Evolutionary conservation across 495 filamentous ascomycete genomes (phyloP).

Genomic region (Tuber borchii): DNA sequence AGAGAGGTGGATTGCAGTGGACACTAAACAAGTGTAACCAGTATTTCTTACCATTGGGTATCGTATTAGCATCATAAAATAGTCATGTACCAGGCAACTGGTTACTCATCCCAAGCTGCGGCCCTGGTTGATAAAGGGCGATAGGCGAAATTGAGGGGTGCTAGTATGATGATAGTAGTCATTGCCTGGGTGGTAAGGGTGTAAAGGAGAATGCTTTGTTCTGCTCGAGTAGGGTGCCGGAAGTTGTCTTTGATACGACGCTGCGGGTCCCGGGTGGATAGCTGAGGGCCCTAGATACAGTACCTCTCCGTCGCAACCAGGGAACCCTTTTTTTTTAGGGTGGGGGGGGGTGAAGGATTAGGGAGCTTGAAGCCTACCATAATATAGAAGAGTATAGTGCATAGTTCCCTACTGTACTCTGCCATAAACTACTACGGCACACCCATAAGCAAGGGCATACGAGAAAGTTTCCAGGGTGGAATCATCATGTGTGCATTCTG

Average conservation of each 20-base stretch:
- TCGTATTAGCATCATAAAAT: background rate
- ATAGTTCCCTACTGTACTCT: background rate
- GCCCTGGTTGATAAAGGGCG: background rate
- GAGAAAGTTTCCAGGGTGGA: background rate
- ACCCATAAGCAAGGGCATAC: background rate
- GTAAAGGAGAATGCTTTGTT: background rate
- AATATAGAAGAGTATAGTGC: background rate
- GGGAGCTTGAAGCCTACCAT: background rate
- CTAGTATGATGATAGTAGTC: background rate
- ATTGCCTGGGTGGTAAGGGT: background rate
- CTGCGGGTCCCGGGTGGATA: background rate
- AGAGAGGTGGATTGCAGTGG: background rate
- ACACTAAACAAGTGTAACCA: background rate
- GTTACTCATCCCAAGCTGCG: background rate
- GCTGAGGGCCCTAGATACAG: background rate
- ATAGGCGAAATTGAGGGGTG: constrained; percentile 1
- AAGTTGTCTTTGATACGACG: background rate
- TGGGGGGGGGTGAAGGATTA: background rate
- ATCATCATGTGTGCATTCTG: background rate
- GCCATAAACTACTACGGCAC: background rate
- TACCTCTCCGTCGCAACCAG: no score
- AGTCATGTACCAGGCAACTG: background rate
- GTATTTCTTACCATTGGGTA: background rate
- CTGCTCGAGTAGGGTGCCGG: background rate
- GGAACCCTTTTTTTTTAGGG: no score